Base-by-base conservation (phyloP, 2,329 filamentous ascomycete genomes). In the Phoma herbarum region DNA sequence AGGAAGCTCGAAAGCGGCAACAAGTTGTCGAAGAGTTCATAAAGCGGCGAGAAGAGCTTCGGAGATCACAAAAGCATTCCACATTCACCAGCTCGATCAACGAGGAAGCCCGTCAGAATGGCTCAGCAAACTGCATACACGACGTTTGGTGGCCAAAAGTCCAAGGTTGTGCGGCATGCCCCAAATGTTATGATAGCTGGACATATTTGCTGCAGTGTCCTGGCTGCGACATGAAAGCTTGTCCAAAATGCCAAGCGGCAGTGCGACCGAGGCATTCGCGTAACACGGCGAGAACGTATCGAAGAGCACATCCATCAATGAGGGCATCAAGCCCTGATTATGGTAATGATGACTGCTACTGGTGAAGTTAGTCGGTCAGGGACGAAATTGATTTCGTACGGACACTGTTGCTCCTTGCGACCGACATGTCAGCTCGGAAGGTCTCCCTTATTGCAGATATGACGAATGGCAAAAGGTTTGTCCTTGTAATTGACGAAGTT, bases 141-240 rank as follows among this genome's bases (percentile, higher is more conserved):
- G 60, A 54, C 25, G 61, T 60, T 52, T 67, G 63, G 63, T 67
- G 61, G 61, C 57, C 49, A 28, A 63, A 66, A 47, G 33, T 64
- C 10, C 57, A 64, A 23, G 63, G 63, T 39, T 57, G 56, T 12
- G 41, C 54, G 28, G 26, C 52, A 44, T 67, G 65, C 22, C 65
- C 65, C n/a, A 16, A 45, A 23, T 67, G 61, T 37, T 4, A 28
- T 23, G 61, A 67, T 3, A 45, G 23, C 35, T 67, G 65, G 61
- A 57, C 43, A 1, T 65, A 65, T 55, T 51, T 63, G 28, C 44
- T 68, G 33, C 46, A 65, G 20, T 66, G 63, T 33, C 65, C 65
- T 5, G 42, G 52, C 22, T 67, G 65, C 49, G 11, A 2, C 3
- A 60, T 52, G 51, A 48, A 60, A 37, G 62, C 62, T 14, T 67